Evolutionary conservation across 2,329 filamentous ascomycete species (phyloP), one percentile per base, ranked within the genome.

Genomic region (Coniosporium tulheliwenetii): DNA sequence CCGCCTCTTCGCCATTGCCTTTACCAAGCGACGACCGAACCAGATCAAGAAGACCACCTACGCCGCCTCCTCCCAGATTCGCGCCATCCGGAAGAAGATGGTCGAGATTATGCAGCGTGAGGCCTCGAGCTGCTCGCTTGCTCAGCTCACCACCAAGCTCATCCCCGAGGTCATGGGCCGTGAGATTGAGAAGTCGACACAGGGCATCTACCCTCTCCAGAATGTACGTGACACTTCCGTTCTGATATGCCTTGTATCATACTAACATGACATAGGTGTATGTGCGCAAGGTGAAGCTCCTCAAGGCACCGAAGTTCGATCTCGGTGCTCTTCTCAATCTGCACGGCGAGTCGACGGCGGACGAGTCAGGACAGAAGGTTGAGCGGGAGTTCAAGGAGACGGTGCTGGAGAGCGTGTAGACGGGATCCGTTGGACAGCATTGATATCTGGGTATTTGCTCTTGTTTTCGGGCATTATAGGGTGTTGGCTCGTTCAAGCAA

Each of bases 31-130:
- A 69, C 82, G 91, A 63, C 86, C 85, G 58, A 98, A 96, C 77
- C 91, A 98, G 78, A 89, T 98, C 77, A 94, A 94, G 84, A 98
- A 96, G 84, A 98, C 91, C 60, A 98, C 91, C 65, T 98, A 98
- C 65, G 91, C 91, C 56, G 81, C 81, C 52, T 86, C 85, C 51
- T 96, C 91, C 51, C 91, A 98, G 73, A 96, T 96, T 69, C 83
- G 89, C 54, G 81, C 83, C 56, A 98, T 98, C 69, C 84, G 91
- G 70, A 91, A 87, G 78, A 96, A 98, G 85, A 98, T 98, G 91
- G 83, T 78, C 51, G 91, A 98, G 71, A 96, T 98, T 70, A 96
- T 98, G 69, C 78, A 84, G 69, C 83, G 87, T 58, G 91, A 98
- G 76, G 91, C 91, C 49, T 77, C 83, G 56, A 85, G 76, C 73